Evolutionary conservation across 208 protist genomes (phyloP).

Genomic region (Sergeia podlipaevii): DNA sequence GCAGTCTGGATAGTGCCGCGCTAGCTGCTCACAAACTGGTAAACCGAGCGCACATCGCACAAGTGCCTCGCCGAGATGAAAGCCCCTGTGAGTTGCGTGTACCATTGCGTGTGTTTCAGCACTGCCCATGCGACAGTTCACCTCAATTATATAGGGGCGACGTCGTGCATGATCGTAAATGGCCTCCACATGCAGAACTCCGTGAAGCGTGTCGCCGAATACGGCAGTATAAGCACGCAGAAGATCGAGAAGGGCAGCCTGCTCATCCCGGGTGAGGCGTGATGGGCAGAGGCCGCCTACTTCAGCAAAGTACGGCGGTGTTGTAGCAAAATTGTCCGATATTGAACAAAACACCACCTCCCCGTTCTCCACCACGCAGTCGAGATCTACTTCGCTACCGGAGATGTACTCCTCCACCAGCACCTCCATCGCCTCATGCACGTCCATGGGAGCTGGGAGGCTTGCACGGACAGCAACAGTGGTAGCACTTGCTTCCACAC

Average conservation of each 20-base stretch:
- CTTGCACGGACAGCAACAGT: background rate
- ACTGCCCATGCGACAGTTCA: constrained; percentile 80
- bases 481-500: too few species aligned
- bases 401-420: constrained; percentile 74
- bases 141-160: constrained; percentile 71
- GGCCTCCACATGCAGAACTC: constrained; percentile 80
- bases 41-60: constrained; percentile 60
- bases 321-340: constrained; percentile 68
- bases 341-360: constrained; percentile 56
- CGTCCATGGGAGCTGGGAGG: background rate
- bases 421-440: constrained; percentile 18
- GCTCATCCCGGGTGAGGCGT: constrained; percentile 13
- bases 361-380: constrained; percentile 67
- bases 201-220: constrained; percentile 32
- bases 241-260: constrained; percentile 37
- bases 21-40: constrained; percentile 31
- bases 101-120: constrained; percentile 76
- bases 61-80: constrained; percentile 60
- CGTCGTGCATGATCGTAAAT: constrained; percentile 59
- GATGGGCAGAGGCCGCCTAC: constrained; percentile 63
- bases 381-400: constrained; percentile 81
- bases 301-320: constrained; percentile 69
- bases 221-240: constrained; percentile 34
- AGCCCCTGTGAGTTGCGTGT: constrained; percentile 40
- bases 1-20: constrained; percentile 26